Conservation (phyloP, 371 early-diverging fungal genomes). For the Mucor lusitanicus region DNA sequence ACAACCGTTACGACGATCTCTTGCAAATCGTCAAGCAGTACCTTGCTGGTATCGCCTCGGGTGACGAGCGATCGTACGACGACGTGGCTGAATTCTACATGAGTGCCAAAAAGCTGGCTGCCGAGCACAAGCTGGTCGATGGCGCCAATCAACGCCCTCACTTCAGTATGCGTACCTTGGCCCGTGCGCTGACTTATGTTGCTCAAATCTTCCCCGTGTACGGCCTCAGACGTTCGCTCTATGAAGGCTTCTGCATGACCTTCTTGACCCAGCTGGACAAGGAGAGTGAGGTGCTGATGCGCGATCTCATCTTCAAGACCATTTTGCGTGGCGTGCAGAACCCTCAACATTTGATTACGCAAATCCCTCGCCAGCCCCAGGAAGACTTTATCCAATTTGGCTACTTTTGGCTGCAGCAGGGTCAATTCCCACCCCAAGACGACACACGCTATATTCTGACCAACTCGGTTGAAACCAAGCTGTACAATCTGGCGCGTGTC, state of each 20-base stretch:
- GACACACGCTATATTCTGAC: constrained; percentile 87
- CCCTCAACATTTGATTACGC: constrained; percentile 59
- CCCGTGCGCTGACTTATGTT: constrained; percentile 88
- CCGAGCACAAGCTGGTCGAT: constrained; percentile 79
- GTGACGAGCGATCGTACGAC: constrained; percentile 64
- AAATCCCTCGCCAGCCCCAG: constrained; percentile 67
- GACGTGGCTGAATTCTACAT: constrained; percentile 90
- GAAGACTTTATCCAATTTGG: constrained; percentile 78
- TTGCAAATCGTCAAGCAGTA: constrained; percentile 81
- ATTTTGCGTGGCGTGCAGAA: constrained; percentile 70
- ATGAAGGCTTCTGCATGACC: constrained; percentile 95
- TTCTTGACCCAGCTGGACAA: constrained; percentile 90
- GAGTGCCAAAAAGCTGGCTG: constrained; percentile 72
- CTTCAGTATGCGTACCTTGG: constrained; percentile 93
- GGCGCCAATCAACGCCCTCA: constrained; percentile 92
- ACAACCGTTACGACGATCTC: constrained; percentile 81
- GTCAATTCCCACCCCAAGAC: constrained; percentile 54
- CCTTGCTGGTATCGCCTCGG: constrained; percentile 60
- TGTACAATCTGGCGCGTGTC: constrained; percentile 90
- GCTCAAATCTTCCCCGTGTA: constrained; percentile 72
- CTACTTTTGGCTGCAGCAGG: constrained; percentile 85
- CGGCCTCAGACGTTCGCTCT: constrained; percentile 80
- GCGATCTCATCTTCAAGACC: constrained; percentile 61
- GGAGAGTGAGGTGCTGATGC: constrained; percentile 67
- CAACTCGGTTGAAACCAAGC: constrained; percentile 80